phyloP scores from a whole-genome alignment of 306 rosid genomes.

The Mimosa bimucronata region DNA sequence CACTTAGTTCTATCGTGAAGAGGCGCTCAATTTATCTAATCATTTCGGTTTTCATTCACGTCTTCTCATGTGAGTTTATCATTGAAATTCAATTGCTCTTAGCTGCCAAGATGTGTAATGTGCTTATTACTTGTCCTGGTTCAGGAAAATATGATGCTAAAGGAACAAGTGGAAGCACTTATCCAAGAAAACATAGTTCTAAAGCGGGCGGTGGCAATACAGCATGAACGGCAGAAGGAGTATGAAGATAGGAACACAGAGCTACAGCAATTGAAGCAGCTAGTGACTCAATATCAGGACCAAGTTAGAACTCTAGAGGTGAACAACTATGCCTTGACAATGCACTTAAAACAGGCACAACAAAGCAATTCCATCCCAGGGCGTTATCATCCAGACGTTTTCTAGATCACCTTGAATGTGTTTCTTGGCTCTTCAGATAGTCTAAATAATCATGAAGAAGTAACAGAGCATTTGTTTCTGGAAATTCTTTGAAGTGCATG shows the following conservation, averaged over 20 bases:
- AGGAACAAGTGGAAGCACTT: constrained; percentile 76
- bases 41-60: not conserved
- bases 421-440: constrained; percentile 17
- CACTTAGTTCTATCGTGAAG: not conserved
- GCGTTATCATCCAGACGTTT: constrained; percentile 83
- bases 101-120: constrained; percentile 13
- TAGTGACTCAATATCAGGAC: constrained; percentile 79
- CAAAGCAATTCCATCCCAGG: constrained; percentile 86
- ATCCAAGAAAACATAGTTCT: constrained; percentile 75
- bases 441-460: constrained; percentile 19
- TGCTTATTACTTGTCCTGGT: constrained; percentile 25
- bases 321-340: constrained; percentile 81
- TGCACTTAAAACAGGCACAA: constrained; percentile 88
- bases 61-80: not conserved
- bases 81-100: not conserved
- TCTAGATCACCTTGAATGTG: constrained; percentile 42
- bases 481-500: constrained; percentile 9
- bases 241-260: constrained; percentile 66
- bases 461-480: not conserved
- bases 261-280: constrained; percentile 72
- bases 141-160: constrained; percentile 74
- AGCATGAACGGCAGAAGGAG: constrained; percentile 80
- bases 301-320: constrained; percentile 88
- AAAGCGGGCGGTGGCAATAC: constrained; percentile 76
- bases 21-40: not conserved